Evolutionary conservation across 1,284 basidiomycete species (phyloP).

Genomic region (Trametes pubescens): DNA sequence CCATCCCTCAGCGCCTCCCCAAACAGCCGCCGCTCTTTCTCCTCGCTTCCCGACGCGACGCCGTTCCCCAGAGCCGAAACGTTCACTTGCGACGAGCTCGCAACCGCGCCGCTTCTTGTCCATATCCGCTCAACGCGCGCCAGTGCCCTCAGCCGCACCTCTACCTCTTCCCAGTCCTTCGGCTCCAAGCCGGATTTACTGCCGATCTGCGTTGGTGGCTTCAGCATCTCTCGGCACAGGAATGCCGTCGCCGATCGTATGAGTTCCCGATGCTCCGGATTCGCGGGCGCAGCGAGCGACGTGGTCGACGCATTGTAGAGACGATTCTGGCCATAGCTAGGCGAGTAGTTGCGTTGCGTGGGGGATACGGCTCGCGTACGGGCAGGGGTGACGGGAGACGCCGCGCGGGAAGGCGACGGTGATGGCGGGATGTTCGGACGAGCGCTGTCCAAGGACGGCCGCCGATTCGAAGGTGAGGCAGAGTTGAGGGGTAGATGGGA

Average conservation of each 20-base stretch:
- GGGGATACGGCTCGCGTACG: slow-evolving; percentile 49
- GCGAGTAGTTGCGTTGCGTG: slow-evolving; percentile 52
- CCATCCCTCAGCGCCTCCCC: slow-evolving; percentile 82
- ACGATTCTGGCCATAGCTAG: slow-evolving; percentile 51
- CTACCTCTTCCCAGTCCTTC: slow-evolving; percentile 77
- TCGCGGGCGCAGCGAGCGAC: slow-evolving; percentile 52
- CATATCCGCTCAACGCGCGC: slow-evolving; percentile 76
- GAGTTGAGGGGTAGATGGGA: slow-evolving; percentile 47
- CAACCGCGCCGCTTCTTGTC: slow-evolving; percentile 60
- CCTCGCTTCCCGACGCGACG: slow-evolving; percentile 66
- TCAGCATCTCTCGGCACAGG: slow-evolving; percentile 69
- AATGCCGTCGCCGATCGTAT: slow-evolving; percentile 67
- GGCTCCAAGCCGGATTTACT: slow-evolving; percentile 53
- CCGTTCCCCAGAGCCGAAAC: slow-evolving; percentile 45
- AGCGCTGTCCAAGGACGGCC: slow-evolving; percentile 44
- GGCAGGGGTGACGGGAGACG: slow-evolving; percentile 39
- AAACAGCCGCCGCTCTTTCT: slow-evolving; percentile 76
- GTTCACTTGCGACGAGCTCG: slow-evolving; percentile 54
- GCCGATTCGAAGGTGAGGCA: slow-evolving; percentile 37
- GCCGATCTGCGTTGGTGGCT: slow-evolving; percentile 58
- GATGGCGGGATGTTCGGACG: slow-evolving; percentile 32
- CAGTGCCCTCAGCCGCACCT: slow-evolving; percentile 67
- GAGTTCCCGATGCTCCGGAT: slow-evolving; percentile 66
- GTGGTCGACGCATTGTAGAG: slow-evolving; percentile 60
- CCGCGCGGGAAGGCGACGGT: slow-evolving; percentile 37